phyloP scores from a whole-genome alignment of 805 yeast genomes.

The Metschnikowia noctiluminum region DNA sequence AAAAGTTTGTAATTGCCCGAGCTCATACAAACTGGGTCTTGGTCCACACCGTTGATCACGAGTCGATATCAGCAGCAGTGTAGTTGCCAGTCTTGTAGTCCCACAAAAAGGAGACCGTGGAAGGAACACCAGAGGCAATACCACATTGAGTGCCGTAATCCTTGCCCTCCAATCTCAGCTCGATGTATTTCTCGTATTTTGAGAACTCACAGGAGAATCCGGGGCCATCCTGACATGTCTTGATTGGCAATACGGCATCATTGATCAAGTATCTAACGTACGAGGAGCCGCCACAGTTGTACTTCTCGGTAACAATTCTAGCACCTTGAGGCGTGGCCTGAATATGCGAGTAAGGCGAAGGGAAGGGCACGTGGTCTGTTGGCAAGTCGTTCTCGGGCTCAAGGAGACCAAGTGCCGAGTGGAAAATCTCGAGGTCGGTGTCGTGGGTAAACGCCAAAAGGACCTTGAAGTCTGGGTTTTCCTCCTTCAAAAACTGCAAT shows the following conservation, averaged over 20 bases:
- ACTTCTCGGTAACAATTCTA: slow-evolving; percentile 37
- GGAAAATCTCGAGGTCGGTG: slow-evolving; percentile 56
- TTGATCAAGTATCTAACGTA: slow-evolving; percentile 39
- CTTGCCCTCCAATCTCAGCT: slow-evolving; percentile 25
- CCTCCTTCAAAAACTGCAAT: slow-evolving; percentile 45
- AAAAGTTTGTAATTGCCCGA: no score
- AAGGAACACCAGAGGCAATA: slow-evolving; percentile 20
- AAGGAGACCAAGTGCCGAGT: slow-evolving; percentile 62
- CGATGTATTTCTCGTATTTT: slow-evolving; percentile 30
- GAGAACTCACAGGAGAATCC: slow-evolving; percentile 41
- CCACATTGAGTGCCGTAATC: slow-evolving; percentile 29
- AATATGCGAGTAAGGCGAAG: slow-evolving; percentile 43
- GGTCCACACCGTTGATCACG: not conserved
- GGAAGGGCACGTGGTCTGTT: slow-evolving; percentile 44
- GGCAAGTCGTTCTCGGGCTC: slow-evolving; percentile 43
- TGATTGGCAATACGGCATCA: slow-evolving; percentile 39
- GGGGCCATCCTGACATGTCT: slow-evolving; percentile 36
- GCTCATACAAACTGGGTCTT: no score
- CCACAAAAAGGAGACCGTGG: slow-evolving; percentile 40
- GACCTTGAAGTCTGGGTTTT: slow-evolving; percentile 44
- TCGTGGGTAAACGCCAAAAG: slow-evolving; percentile 78
- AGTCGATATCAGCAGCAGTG: slow-evolving; percentile 22
- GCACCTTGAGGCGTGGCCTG: slow-evolving; percentile 41
- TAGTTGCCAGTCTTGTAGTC: slow-evolving; percentile 28
- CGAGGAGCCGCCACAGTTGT: slow-evolving; percentile 25